These are phyloP conservation scores for Mycena polygramma DNA, from an alignment of 768 basidiomycete species.

Conservation along the genomic window DNA sequence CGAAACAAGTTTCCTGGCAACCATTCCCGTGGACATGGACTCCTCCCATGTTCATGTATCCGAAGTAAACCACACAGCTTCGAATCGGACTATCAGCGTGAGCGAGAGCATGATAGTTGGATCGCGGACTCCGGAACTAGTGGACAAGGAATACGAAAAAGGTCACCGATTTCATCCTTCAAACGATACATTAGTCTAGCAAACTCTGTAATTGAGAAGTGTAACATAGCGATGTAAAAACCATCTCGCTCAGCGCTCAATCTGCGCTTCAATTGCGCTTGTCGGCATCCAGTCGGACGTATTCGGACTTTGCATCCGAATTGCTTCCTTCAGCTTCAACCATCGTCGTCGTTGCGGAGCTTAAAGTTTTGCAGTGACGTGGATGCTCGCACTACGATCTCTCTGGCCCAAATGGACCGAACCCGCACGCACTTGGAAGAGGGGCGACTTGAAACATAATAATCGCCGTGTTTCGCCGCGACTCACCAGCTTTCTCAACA, in stretches of 20 bases:
- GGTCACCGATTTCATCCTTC: conserved; percentile 15
- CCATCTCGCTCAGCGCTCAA: background rate
- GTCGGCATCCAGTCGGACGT: too few species aligned
- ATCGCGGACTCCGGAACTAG: background rate
- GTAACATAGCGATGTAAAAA: background rate
- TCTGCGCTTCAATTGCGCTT: too few species aligned
- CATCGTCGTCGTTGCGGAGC: too few species aligned
- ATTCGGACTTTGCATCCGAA: background rate
- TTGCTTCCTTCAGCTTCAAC: too few species aligned
- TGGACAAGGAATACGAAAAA: background rate
- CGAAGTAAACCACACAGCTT: background rate
- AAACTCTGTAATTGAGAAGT: background rate
- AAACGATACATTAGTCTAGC: conserved; percentile 8
- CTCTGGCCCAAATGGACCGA: too few species aligned
- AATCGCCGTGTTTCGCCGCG: too few species aligned
- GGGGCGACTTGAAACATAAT: too few species aligned
- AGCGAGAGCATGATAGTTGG: background rate
- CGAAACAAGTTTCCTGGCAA: conserved; percentile 27
- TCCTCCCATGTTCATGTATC: background rate
- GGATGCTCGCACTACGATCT: too few species aligned
- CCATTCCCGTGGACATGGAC: conserved; percentile 8
- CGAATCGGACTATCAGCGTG: background rate
- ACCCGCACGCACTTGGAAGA: too few species aligned
- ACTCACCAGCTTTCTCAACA: too few species aligned
- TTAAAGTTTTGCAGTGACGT: too few species aligned